Percentiles rank a stretch among this genome's conserved stretches.
These are phyloP conservation scores for Epichloe aotearoae DNA, from an alignment of 2,329 filamentous ascomycete genomes.

Conservation along the genomic window DNA sequence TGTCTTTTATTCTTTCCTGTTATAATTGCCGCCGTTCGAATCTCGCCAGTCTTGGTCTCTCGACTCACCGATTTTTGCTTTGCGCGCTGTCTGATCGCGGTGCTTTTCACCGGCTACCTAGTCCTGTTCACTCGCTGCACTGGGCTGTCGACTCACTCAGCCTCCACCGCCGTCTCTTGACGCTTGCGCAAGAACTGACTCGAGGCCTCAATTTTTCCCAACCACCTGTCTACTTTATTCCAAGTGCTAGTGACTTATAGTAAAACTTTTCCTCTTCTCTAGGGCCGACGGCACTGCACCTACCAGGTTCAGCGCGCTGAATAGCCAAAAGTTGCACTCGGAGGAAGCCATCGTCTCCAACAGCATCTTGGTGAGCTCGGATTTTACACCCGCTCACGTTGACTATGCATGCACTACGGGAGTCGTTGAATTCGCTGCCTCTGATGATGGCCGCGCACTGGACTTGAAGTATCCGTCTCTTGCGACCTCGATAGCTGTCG, in stretches of 20 bases:
- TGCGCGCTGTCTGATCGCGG: background rate
- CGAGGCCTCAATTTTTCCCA: background rate
- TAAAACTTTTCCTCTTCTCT: background rate
- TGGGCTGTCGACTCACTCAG: background rate
- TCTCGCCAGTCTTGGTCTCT: background rate
- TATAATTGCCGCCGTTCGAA: background rate
- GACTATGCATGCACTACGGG: slow-evolving; percentile 6
- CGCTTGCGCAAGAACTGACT: background rate
- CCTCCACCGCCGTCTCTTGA: background rate
- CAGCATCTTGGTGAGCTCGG: background rate
- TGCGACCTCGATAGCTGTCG: background rate
- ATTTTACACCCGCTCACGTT: background rate
- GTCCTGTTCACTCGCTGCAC: background rate
- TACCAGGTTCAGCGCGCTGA: background rate
- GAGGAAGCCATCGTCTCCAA: background rate
- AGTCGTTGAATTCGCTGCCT: slow-evolving; percentile 1
- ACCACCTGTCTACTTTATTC: background rate
- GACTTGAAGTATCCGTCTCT: slow-evolving; percentile 1
- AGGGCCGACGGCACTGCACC: background rate
- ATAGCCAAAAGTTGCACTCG: background rate
- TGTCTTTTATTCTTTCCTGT: background rate
- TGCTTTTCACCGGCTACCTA: background rate
- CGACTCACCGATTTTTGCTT: background rate
- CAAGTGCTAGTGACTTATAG: background rate
- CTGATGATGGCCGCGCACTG: slow-evolving; percentile 2